Base-by-base conservation (phyloP, 352 stramenopile species). In the Pseudoperonospora humuli region DNA sequence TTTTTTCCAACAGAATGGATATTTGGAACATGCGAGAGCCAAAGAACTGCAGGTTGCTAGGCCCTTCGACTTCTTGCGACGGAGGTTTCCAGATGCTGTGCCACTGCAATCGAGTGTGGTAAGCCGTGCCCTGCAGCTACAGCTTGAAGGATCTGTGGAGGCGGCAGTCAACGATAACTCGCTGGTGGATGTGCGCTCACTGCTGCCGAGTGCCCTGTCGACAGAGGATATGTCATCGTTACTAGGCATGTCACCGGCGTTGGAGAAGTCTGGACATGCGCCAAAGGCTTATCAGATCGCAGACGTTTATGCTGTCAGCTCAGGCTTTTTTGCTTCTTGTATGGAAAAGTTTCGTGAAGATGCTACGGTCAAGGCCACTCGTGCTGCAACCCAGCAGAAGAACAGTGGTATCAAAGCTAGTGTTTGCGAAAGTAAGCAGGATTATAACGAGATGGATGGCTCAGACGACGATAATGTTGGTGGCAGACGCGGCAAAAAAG, bases 1-100 rank as follows among this genome's bases (percentile, higher is more conserved):
- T n/a, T 93, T 93, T 46, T 93, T 91, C 45, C 64, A 84, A 57
- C 65, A 89, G 48, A 93, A 93, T 42, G 75, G 75, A 20, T 93
- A 84, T 46, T 44, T 91, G 21, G 68, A 84, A 23, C 64, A 89
- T 39, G 36, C 61, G 8, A 57, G 77, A 29, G 75, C 80, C 0
- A 36, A 54, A 27, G 58, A 86, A 42, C 48, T 88, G 42, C 68
- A 90, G 34, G 70, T 87, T 17, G 39, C 66, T 11, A 63, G 75
- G 3, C 74, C 80, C 7, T 86, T 69, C 25, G 75, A 93, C 15
- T 90, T 89, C 38, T 44, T 93, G 25, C 81, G 77, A 44, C 72
- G 70, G 25, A 57, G 69, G 6, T 90, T 90, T 24, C 67, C 62
- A 0, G 73, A 93, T 44, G 75, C 71, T 3, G 61, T 93, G 21